Percentiles rank a stretch among this genome's conserved stretches.
Conservation (phyloP, 2,329 filamentous ascomycete species). For the Incumbomyces delicatus region DNA sequence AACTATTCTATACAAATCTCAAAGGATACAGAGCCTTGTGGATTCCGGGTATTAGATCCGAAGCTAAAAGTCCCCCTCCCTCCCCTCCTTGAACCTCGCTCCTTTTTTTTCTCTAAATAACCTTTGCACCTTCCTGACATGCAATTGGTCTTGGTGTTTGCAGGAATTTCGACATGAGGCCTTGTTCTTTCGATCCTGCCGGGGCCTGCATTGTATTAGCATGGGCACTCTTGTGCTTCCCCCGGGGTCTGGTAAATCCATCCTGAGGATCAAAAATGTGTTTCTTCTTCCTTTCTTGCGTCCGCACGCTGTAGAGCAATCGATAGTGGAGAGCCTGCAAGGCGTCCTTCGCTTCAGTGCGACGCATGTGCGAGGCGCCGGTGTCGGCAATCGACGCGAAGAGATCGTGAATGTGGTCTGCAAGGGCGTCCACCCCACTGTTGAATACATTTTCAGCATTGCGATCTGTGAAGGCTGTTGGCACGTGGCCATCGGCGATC, state of each 20-base stretch:
- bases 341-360: slow-evolving; percentile 66
- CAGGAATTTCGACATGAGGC: too few relatives aligned
- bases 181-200: too few relatives aligned
- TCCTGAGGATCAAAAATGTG: slow-evolving; percentile 28
- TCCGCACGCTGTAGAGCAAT: slow-evolving; percentile 60
- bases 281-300: slow-evolving; percentile 46
- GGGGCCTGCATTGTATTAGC: too few relatives aligned
- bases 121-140: too few relatives aligned
- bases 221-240: too few relatives aligned
- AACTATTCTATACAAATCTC: too few relatives aligned
- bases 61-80: too few relatives aligned
- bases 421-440: slow-evolving; percentile 57
- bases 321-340: slow-evolving; percentile 68
- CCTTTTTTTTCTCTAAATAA: too few relatives aligned
- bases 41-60: too few relatives aligned
- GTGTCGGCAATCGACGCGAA: slow-evolving; percentile 59
- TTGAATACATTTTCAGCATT: slow-evolving; percentile 51
- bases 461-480: slow-evolving; percentile 19
- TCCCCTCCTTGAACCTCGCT: too few relatives aligned
- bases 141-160: too few relatives aligned
- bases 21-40: too few relatives aligned
- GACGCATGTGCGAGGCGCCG: slow-evolving; percentile 60
- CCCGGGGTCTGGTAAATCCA: slow-evolving; percentile 5
- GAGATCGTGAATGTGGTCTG: slow-evolving; percentile 47
- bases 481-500: slow-evolving; percentile 52